phyloP scores from a whole-genome alignment of 1,284 basidiomycete species.

The Thelephora terrestris region DNA sequence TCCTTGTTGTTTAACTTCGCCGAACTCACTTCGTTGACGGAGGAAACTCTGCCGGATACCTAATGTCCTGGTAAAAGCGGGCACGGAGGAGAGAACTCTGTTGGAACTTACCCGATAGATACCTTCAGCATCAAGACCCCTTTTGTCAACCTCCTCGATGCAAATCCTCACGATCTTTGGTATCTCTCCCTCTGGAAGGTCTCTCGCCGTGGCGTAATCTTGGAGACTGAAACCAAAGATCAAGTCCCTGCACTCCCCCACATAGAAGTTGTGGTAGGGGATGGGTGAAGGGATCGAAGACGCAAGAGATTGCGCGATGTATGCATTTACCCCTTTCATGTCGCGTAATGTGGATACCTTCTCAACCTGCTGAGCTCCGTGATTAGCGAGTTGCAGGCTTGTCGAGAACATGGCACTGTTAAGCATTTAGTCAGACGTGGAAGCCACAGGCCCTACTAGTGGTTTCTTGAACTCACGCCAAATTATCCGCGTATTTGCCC shows the following conservation, averaged over 20 bases:
- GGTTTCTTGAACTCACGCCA: slow-evolving; percentile 41
- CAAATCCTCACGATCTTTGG: slow-evolving; percentile 84
- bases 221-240: slow-evolving; percentile 89
- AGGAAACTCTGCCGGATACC: slow-evolving; percentile 80
- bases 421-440: slow-evolving; percentile 7
- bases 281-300: slow-evolving; percentile 55
- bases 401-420: slow-evolving; percentile 57
- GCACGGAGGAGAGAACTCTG: neutral
- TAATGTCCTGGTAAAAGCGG: slow-evolving; percentile 17
- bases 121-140: slow-evolving; percentile 77
- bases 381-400: slow-evolving; percentile 55
- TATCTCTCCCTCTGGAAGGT: slow-evolving; percentile 61
- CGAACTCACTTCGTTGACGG: slow-evolving; percentile 63
- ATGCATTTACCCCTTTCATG: slow-evolving; percentile 41
- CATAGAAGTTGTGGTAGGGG: slow-evolving; percentile 71
- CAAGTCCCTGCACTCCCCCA: slow-evolving; percentile 83
- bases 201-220: slow-evolving; percentile 85
- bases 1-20: neutral
- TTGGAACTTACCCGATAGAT: slow-evolving; percentile 59
- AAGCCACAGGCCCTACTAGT: neutral
- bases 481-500: slow-evolving; percentile 65
- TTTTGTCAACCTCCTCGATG: slow-evolving; percentile 74
- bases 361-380: slow-evolving; percentile 46
- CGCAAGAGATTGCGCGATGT: slow-evolving; percentile 49
- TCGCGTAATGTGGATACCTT: slow-evolving; percentile 66